Conservation (phyloP, 1,139 yeast species). For the Sugiyamaella xylanicola region DNA sequence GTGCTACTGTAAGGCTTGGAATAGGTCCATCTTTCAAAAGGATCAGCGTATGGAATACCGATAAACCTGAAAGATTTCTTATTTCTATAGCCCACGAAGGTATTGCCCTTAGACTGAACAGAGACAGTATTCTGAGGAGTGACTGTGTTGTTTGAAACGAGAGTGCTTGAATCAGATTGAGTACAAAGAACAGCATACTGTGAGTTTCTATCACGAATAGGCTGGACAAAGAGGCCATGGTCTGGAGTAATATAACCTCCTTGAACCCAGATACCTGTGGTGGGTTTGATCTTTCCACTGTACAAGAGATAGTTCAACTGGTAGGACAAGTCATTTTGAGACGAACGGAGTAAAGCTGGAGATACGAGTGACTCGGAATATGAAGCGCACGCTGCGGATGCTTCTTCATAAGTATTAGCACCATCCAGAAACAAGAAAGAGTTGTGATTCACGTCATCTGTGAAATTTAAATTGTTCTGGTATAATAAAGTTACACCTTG, state of each 20-base stretch:
- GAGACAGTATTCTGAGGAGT: conserved; percentile 1
- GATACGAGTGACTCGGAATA: conserved; percentile 7
- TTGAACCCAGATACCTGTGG: conserved; percentile 10
- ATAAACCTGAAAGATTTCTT: conserved; percentile 12
- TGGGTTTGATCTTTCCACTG: background rate
- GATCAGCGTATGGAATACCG: conserved; percentile 33
- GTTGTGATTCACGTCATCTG: conserved; percentile 14
- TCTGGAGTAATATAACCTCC: conserved; percentile 11
- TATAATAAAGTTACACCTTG: conserved; percentile 13
- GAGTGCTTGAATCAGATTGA: conserved; percentile 1
- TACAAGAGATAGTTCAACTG: conserved; percentile 1
- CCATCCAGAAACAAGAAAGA: conserved; percentile 10
- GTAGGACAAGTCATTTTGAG: conserved; percentile 2
- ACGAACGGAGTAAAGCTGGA: background rate
- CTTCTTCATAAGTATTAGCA: conserved; percentile 8
- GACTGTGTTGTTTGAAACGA: background rate
- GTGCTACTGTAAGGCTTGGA: conserved; percentile 9
- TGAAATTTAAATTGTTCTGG: conserved; percentile 14
- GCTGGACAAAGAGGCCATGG: conserved; percentile 1
- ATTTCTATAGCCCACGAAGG: conserved; percentile 6
- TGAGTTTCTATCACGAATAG: conserved; percentile 1
- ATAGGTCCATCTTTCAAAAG: conserved; percentile 30
- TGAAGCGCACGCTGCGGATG: conserved; percentile 13
- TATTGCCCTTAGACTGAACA: conserved; percentile 2
- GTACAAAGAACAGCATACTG: conserved; percentile 10